Evolutionary conservation across 2,329 filamentous ascomycete species (phyloP), one percentile per base, ranked within the genome.

Genomic region (Ceratocystis albifundus): DNA sequence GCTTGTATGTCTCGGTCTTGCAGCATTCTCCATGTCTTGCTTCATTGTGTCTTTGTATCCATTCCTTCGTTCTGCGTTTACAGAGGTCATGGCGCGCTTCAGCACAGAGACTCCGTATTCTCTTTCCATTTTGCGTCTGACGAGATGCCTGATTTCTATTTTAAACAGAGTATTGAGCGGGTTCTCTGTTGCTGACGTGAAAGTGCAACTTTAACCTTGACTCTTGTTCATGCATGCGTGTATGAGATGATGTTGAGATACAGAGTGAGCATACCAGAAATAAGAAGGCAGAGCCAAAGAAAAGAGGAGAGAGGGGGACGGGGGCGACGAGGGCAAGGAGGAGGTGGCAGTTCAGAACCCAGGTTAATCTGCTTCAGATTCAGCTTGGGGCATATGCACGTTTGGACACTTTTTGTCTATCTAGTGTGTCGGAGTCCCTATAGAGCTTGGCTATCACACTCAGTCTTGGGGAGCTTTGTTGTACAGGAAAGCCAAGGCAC

Each of bases 301-400:
- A n/a, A 20, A 17, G 46, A 20, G 17, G 3, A 50, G n/a, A 8
- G 10, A 20, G 12, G n/a, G 46, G 0, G n/a, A n/a, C 17, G 12
- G 25, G 12, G 20, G 25, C 10, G 48, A 25, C 7, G 20, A 28
- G 22, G 8, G 12, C 10, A 25, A n/a, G 28, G 4, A 15, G 5
- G 32, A 30, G 28, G 55, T 28, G 53, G 12, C 4, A 36, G 28
- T 59, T 59, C 30, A 36, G 55, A 36, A 8, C 53, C 36, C 53
- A 32, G 28, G 53, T 59, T 59, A 59, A 59, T 15, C 55, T 59
- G 55, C 55, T 59, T 59, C 55, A 59, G 55, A 59, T 59, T 59
- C 55, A 59, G 28, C 55, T 59, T 59, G 55, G 55, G 55, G 55
- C 55, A 59, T 59, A 59, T 59, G 55, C 55, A 59, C 28, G 55